These are phyloP conservation scores for Phytophthora sansomeana DNA, from an alignment of 352 stramenopile genomes.

Conservation along the genomic window DNA sequence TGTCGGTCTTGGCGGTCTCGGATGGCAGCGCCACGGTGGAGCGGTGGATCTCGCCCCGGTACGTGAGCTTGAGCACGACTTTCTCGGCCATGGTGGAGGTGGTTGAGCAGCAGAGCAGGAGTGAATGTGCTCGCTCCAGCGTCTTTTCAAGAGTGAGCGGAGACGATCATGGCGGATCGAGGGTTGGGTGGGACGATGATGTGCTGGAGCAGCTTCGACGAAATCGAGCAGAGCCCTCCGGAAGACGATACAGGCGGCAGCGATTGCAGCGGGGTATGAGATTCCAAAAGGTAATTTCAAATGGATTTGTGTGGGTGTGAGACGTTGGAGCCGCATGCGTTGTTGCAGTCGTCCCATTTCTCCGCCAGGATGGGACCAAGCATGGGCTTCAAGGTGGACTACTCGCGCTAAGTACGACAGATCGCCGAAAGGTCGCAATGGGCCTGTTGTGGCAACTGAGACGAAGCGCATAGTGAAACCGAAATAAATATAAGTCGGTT, in stretches of 20 bases:
- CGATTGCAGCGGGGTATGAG: constrained; percentile 11
- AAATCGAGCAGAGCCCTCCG: constrained; percentile 7
- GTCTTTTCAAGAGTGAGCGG: constrained; percentile 38
- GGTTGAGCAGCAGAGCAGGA: background rate
- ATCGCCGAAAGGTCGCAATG: constrained; percentile 25
- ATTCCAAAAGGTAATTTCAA: background rate
- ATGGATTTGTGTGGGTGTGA: background rate
- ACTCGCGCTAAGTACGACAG: constrained; percentile 25
- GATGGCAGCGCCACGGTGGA: constrained; percentile 39
- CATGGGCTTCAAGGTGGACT: constrained; percentile 45
- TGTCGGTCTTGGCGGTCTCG: constrained; percentile 18
- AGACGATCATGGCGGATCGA: constrained; percentile 6
- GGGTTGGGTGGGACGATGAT: constrained; percentile 34
- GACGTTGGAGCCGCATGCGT: background rate
- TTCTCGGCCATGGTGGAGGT: constrained; percentile 26
- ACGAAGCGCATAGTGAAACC: constrained; percentile 28
- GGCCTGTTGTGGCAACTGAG: constrained; percentile 31
- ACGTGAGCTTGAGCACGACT: constrained; percentile 66
- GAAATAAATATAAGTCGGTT: constrained; percentile 21
- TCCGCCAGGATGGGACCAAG: constrained; percentile 31
- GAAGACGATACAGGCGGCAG: background rate
- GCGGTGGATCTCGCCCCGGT: constrained; percentile 57
- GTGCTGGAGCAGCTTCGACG: constrained; percentile 9
- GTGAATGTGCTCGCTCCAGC: constrained; percentile 20
- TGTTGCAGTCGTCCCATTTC: constrained; percentile 12